Evolutionary conservation across 257 asterid genomes (phyloP), one percentile per base, ranked within the genome.

Genomic region (Coffea eugenioides): DNA sequence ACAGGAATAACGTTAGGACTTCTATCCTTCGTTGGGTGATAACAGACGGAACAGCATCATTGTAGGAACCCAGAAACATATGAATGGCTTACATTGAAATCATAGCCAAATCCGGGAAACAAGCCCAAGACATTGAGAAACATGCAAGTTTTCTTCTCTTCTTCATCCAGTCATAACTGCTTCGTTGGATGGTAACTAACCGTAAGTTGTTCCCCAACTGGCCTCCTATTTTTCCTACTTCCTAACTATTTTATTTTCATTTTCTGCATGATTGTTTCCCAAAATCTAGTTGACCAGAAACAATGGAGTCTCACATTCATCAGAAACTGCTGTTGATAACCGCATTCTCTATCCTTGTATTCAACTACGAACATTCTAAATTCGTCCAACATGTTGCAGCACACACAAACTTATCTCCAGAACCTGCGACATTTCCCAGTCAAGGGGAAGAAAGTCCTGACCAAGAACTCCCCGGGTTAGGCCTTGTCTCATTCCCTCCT

Each of bases 281-380:
- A 45, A 10, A 59, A 36, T 57, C 62, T 2, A 31, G 51, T 31
- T 49, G 25, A 54, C 14, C 5, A 73, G 52, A 57, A 52, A 76
- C 51, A 54, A 84, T 84, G 88, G 74, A 56, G 43, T 57, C 54
- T 71, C 48, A 51, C 1, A 10, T 75, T 27, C 49, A 31, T 73
- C 67, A 25, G 23, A 54, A 34, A 59, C 41, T 77, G 18, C 49
- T 72, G 15, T 11, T 78, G 56, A 67, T 78, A 39, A 46, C 75
- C 27, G 18, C 65, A 45, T 78, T 77, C 23, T 73, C 41, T 69
- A 3, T 77, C 48, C 11, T 72, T 34, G 52, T 73, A 75, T 71
- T 74, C 65, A 51, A 61, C 46, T 66, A 27, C 84, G 4, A 16
- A 64, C 73, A 20, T 46, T 80, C 15, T 41, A 41, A 18, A 52